Percentiles rank a stretch among this genome's conserved stretches.
Evolutionary conservation across 345 rosid genomes (phyloP).

Genomic region (Citrus sp.): DNA sequence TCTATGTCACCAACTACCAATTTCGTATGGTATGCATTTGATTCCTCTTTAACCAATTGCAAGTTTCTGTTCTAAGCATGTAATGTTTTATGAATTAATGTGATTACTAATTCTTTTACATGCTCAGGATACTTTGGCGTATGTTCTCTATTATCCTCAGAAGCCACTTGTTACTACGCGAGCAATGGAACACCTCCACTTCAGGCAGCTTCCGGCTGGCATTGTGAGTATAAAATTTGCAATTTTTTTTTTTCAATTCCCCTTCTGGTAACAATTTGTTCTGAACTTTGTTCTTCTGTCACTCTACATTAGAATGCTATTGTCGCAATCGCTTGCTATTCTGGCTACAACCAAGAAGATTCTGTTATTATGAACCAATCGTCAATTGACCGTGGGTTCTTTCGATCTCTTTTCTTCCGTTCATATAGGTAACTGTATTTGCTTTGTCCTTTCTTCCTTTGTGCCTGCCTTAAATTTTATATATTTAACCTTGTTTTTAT

Average conservation of each 20-base stretch:
- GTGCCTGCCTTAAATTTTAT: neutral
- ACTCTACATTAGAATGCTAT: constrained; percentile 74
- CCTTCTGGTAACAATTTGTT: neutral
- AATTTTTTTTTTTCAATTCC: neutral
- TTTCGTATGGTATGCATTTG: constrained; percentile 72
- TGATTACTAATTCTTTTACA: neutral
- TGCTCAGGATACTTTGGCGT: constrained; percentile 86
- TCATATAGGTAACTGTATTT: constrained; percentile 65
- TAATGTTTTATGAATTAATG: neutral
- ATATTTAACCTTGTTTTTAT: neutral
- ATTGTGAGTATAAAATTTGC: constrained; percentile 50
- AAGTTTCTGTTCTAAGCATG: neutral
- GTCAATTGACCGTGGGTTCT: constrained; percentile 95
- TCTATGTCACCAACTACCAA: constrained; percentile 96
- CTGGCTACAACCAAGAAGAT: constrained; percentile 99
- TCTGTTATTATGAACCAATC: constrained; percentile 99
- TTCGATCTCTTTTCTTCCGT: constrained; percentile 89
- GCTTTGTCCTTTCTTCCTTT: neutral
- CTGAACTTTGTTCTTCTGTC: neutral
- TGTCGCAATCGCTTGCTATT: constrained; percentile 94
- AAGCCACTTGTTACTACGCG: constrained; percentile 97
- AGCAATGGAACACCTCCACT: constrained; percentile 99
- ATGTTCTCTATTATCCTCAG: constrained; percentile 97
- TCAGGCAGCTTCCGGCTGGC: constrained; percentile 99
- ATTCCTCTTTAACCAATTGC: neutral